phyloP scores from a whole-genome alignment of 1,139 yeast genomes.

The Saccharomyces pastorianus region DNA sequence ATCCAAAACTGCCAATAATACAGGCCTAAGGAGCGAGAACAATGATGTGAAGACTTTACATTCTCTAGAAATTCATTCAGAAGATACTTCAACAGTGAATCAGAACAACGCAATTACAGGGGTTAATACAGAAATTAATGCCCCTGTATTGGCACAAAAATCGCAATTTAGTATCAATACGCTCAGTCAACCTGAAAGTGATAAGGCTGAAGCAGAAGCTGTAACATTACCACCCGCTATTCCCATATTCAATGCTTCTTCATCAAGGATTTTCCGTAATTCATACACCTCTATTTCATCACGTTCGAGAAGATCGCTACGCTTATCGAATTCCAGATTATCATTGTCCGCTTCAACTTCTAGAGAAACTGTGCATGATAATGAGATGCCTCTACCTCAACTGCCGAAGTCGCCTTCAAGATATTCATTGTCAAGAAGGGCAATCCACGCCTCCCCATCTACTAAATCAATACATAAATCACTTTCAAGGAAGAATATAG shows the following conservation, averaged over 20 bases:
- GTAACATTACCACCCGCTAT: constrained; percentile 12
- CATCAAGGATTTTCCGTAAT: constrained; percentile 25
- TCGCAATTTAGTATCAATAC: constrained; percentile 28
- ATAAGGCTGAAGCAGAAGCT: neutral
- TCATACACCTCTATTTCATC: neutral
- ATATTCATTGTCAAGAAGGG: neutral
- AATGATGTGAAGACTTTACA: neutral
- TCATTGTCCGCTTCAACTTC: constrained; percentile 7
- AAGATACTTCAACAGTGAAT: neutral
- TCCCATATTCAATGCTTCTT: constrained; percentile 23
- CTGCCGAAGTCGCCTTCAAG: neutral
- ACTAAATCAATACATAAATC: constrained; percentile 7
- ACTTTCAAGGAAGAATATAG: constrained; percentile 5
- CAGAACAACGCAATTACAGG: neutral
- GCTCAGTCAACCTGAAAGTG: constrained; percentile 11
- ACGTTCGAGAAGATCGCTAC: neutral
- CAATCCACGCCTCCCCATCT: constrained; percentile 1
- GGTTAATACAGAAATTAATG: constrained; percentile 9
- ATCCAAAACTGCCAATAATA: neutral
- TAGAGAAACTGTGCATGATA: constrained; percentile 7
- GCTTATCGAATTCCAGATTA: constrained; percentile 2
- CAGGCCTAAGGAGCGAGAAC: neutral
- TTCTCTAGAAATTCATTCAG: neutral
- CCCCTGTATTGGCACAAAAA: constrained; percentile 26
- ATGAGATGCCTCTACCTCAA: neutral